These are phyloP conservation scores for Aspergillus steynii DNA, from an alignment of 495 filamentous ascomycete species.

Conservation along the genomic window DNA sequence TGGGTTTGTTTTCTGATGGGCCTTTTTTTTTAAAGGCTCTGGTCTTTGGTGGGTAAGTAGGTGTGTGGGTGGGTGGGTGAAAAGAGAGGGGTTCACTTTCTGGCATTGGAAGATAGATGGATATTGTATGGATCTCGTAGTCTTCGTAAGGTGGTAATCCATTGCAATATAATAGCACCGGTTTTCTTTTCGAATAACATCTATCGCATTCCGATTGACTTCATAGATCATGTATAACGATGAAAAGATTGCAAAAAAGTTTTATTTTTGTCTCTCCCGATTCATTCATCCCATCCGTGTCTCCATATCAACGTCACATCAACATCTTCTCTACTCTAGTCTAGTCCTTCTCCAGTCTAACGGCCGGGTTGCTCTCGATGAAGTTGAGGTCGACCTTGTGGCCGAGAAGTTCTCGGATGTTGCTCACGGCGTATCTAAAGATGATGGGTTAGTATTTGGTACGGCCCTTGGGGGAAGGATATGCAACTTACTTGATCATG, in stretches of 20 bases:
- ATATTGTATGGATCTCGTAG: too few relatives aligned
- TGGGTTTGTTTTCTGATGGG: background rate
- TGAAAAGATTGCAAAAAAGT: background rate
- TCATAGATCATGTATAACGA: background rate
- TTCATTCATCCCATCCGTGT: slow-evolving; percentile 14
- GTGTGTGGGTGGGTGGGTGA: background rate
- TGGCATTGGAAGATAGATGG: too few relatives aligned
- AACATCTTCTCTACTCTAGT: slow-evolving; percentile 8
- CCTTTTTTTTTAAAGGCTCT: background rate
- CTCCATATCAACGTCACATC: background rate
- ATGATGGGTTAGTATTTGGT: slow-evolving; percentile 5
- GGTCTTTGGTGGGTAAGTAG: background rate
- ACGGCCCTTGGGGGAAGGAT: background rate
- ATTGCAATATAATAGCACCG: too few relatives aligned
- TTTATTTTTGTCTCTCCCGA: slow-evolving; percentile 17
- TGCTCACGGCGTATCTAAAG: slow-evolving; percentile 68
- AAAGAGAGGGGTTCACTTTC: too few relatives aligned
- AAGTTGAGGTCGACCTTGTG: slow-evolving; percentile 84
- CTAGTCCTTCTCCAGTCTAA: slow-evolving; percentile 75
- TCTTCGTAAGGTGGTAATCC: too few relatives aligned
- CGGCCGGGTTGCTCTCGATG: slow-evolving; percentile 79
- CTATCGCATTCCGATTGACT: background rate
- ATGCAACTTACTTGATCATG: slow-evolving; percentile 79
- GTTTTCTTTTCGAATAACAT: too few relatives aligned
- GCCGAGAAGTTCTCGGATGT: slow-evolving; percentile 82